These are phyloP conservation scores for Esteya vermicola DNA, from an alignment of 2,329 filamentous ascomycete species.

Conservation along the genomic window DNA sequence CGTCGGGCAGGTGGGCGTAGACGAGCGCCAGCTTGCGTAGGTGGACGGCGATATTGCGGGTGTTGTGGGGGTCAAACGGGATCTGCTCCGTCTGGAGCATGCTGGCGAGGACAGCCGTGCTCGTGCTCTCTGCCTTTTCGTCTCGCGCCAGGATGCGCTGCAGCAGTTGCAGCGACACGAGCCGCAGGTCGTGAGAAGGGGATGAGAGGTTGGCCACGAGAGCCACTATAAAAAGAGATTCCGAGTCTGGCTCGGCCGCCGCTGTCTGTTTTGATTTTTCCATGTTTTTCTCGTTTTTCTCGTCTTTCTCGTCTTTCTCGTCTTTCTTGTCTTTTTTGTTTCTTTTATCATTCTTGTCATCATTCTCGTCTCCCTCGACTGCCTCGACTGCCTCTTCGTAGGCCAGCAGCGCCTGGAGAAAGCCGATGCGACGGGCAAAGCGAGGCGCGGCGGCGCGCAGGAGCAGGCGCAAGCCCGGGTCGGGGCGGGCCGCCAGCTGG, in stretches of 20 bases:
- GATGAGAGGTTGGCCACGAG: constrained; percentile 62
- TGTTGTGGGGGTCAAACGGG: constrained; percentile 60
- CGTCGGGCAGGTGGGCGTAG: constrained; percentile 45
- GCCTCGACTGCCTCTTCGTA: constrained; percentile 30
- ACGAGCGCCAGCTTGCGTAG: constrained; percentile 59
- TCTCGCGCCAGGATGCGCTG: constrained; percentile 12
- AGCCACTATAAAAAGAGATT: constrained; percentile 45
- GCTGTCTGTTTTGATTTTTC: constrained; percentile 14
- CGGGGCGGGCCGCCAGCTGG: constrained; percentile 36
- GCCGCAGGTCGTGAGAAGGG: constrained; percentile 59
- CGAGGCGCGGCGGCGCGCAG: constrained; percentile 51
- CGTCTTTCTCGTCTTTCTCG: constrained; percentile 36
- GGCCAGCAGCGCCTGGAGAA: constrained; percentile 45
- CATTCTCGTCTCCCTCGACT: constrained; percentile 21
- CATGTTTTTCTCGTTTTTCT: constrained; percentile 21
- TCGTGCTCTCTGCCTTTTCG: constrained; percentile 27
- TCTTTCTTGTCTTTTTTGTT: constrained; percentile 15
- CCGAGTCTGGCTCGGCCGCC: constrained; percentile 25
- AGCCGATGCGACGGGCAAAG: constrained; percentile 52
- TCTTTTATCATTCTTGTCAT: constrained; percentile 16
- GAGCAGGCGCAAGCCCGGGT: constrained; percentile 47
- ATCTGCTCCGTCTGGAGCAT: constrained; percentile 73
- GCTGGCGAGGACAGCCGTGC: too few relatives aligned
- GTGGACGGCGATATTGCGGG: constrained; percentile 68
- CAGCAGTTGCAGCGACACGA: constrained; percentile 60